Evolutionary conservation across 1,284 basidiomycete species (phyloP).

Genomic region (Jaminaea rosea): DNA sequence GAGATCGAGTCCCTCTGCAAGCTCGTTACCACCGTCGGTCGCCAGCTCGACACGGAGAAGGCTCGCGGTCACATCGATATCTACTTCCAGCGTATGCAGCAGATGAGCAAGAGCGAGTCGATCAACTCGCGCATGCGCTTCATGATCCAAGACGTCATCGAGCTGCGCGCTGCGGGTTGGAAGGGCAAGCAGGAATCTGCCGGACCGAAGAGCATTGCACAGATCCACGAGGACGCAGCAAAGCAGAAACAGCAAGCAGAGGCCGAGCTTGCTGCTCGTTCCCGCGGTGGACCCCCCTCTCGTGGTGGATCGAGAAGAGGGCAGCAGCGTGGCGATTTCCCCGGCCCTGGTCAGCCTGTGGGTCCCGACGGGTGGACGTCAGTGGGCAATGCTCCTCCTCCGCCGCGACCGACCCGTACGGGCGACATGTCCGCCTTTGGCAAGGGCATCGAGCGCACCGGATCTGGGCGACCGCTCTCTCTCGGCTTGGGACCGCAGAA

Average conservation of each 20-base stretch:
- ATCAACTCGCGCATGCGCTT: conserved; percentile 82
- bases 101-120: conserved; percentile 61
- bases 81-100: conserved; percentile 82
- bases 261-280: conserved; percentile 16
- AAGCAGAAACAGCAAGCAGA: conserved; percentile 36
- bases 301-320: conserved; percentile 79
- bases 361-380: conserved; percentile 72
- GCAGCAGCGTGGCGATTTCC: conserved; percentile 59
- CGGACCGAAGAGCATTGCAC: conserved; percentile 79
- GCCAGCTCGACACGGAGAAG: conserved; percentile 64
- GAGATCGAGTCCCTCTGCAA: conserved; percentile 94
- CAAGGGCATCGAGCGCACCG: conserved; percentile 56
- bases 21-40: conserved; percentile 78
- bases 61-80: conserved; percentile 77
- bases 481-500: conserved; percentile 55
- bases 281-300: conserved; percentile 61
- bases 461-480: conserved; percentile 56
- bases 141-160: conserved; percentile 89
- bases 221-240: conserved; percentile 71
- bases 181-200: conserved; percentile 61
- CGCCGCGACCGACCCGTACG: conserved; percentile 61
- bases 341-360: conserved; percentile 18
- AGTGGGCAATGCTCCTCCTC: conserved; percentile 54
- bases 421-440: conserved; percentile 80
- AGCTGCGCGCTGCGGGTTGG: conserved; percentile 78